Evolutionary conservation across 805 yeast species (phyloP).

Genomic region (Lipomyces japonicus): DNA sequence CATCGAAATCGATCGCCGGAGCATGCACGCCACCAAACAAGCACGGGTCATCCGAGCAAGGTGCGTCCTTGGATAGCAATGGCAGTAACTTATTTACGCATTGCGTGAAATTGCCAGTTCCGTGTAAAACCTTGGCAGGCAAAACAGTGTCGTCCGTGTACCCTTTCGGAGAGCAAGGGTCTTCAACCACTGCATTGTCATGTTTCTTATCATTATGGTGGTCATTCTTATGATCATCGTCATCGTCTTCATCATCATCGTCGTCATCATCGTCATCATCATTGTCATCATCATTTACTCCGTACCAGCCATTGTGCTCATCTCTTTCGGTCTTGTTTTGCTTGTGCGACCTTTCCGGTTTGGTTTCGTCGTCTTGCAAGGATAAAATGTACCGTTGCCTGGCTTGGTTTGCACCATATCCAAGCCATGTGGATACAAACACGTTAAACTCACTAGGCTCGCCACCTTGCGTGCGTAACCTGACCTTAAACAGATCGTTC

Average conservation of each 20-base stretch:
- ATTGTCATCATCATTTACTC: too few relatives aligned
- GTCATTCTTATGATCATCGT: too few relatives aligned
- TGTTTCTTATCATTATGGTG: too few relatives aligned
- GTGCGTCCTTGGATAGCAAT: conserved; percentile 66
- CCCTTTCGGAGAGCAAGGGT: conserved; percentile 47
- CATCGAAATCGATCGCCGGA: conserved; percentile 74
- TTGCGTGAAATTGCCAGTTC: conserved; percentile 73
- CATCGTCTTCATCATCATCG: too few relatives aligned
- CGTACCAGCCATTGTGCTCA: background rate
- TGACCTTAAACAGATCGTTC: conserved; percentile 68
- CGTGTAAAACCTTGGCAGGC: conserved; percentile 43
- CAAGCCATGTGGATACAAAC: conserved; percentile 94
- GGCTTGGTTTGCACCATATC: conserved; percentile 96
- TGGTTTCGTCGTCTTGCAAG: too few relatives aligned
- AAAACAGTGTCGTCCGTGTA: conserved; percentile 39
- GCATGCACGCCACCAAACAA: conserved; percentile 93
- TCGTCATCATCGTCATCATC: too few relatives aligned
- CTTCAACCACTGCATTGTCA: conserved; percentile 30
- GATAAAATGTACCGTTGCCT: conserved; percentile 58
- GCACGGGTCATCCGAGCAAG: conserved; percentile 87
- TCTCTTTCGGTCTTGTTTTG: too few relatives aligned
- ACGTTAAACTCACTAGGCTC: conserved; percentile 71
- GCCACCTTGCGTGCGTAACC: conserved; percentile 68
- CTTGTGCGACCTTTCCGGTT: too few relatives aligned
- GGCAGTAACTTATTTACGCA: conserved; percentile 76